Evolutionary conservation across 2,329 filamentous ascomycete genomes (phyloP), one percentile per base, ranked within the genome.

Genomic region (Botrytis medusae): DNA sequence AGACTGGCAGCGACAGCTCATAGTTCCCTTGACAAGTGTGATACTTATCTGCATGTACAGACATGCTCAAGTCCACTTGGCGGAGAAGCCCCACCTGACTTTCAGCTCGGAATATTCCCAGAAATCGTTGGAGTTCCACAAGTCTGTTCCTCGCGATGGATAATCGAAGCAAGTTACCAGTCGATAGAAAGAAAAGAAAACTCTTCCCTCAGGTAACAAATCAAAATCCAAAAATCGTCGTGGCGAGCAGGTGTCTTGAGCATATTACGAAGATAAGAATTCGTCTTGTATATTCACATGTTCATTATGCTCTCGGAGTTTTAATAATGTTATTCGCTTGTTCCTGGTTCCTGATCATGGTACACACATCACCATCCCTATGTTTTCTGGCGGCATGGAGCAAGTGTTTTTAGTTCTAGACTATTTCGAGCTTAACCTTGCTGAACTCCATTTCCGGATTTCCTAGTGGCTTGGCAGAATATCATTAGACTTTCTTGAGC

Each of bases 281-380:
- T 57, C 34, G 18, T 3, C 37, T 22, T 37, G 48, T 25, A 40
- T 57, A 48, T 42, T 29, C n/a, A 18, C 64, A 29, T 57, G 64
- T 42, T 40, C 37, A 25, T 34, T 48, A 25, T 68, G 48, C 64
- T 57, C 32, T 68, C 25, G 62, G 42, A 34, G 2, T 34, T 34
- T 34, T 48, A 18, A 42, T 40, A 68, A 57, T 22, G 25, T 5
- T 32, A 42, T 68, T 57, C 64, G 34, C 46, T 42, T 68, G 48
- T 68, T 42, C 34, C 64, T 68, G 64, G 46, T 68, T 57, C 64
- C 46, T 57, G 48, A 54, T 40, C 22, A 46, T 42, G 4, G 16
- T 8, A 68, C 25, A 25, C 0, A 54, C 48, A 25, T n/a, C 29
- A 29, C 22, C 16, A 34, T 40, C 25, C 48, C 40, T 42, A n/a